Conservation (phyloP, 2,329 filamentous ascomycete genomes). For the Madurella mycetomatis region DNA sequence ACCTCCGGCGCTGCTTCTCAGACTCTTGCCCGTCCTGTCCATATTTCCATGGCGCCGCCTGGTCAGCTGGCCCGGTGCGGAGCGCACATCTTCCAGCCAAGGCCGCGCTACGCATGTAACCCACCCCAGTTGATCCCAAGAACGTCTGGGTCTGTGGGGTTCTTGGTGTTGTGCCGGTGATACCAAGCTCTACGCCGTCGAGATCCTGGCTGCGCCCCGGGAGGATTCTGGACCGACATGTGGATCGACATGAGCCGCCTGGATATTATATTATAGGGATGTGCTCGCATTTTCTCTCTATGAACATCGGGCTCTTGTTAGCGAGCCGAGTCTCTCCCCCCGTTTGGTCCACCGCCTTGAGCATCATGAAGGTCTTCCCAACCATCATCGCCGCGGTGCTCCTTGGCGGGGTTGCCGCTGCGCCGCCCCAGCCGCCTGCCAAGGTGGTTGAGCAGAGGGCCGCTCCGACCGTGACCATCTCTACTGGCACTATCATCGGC, state of each 20-base stretch:
- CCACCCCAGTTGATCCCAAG: background rate
- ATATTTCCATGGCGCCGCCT: conserved; percentile 16
- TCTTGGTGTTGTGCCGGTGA: background rate
- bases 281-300: background rate
- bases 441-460: conserved; percentile 39
- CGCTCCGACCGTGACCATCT: conserved; percentile 49
- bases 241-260: background rate
- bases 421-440: conserved; percentile 27
- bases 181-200: conserved; percentile 3
- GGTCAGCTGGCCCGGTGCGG: conserved; percentile 21
- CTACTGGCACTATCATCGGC: conserved; percentile 55
- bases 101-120: background rate
- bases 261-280: conserved; percentile 9
- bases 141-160: conserved; percentile 1
- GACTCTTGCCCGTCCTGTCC: conserved; percentile 21
- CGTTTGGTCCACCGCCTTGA: background rate
- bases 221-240: background rate
- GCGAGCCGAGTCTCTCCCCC: conserved; percentile 4
- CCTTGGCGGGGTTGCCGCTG: conserved; percentile 19
- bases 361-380: conserved; percentile 26
- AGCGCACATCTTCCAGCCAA: background rate
- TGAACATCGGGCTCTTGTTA: conserved; percentile 1
- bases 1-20: conserved; percentile 8
- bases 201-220: background rate
- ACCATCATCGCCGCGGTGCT: conserved; percentile 21